phyloP scores from a whole-genome alignment of 805 yeast species.

The Candida multigemmis region DNA sequence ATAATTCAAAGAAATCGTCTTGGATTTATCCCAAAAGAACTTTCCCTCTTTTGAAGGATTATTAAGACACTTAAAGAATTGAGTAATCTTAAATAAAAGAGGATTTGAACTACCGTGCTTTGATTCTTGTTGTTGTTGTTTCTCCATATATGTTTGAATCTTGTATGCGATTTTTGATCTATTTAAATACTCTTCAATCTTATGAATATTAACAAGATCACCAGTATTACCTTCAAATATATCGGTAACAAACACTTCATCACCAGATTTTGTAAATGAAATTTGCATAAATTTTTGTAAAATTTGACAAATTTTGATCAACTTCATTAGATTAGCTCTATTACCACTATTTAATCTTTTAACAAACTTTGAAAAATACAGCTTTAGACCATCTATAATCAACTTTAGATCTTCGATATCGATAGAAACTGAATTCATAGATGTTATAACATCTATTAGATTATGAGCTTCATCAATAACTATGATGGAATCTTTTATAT shows the following conservation, averaged over 20 bases:
- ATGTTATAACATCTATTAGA: constrained; percentile 63
- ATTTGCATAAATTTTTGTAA: constrained; percentile 38
- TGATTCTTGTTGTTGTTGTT: constrained; percentile 5
- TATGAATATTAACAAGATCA: constrained; percentile 64
- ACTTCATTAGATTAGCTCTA: constrained; percentile 56
- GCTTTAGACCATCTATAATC: constrained; percentile 40
- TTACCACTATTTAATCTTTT: constrained; percentile 61
- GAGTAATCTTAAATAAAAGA: constrained; percentile 52
- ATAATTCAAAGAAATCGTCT: constrained; percentile 43
- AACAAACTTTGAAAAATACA: constrained; percentile 54
- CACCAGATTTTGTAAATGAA: constrained; percentile 39
- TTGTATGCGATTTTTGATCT: constrained; percentile 76
- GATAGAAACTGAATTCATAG: constrained; percentile 57
- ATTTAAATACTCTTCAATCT: constrained; percentile 53
- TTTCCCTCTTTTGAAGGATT: constrained; percentile 79
- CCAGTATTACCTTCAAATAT: constrained; percentile 53
- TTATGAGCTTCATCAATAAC: constrained; percentile 93
- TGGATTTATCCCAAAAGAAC: constrained; percentile 49
- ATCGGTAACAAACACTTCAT: constrained; percentile 39
- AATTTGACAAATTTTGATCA: constrained; percentile 46
- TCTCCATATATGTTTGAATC: constrained; percentile 60
- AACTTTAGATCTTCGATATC: constrained; percentile 37
- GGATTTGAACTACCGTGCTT: constrained; percentile 33
- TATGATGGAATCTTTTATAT: constrained; percentile 56
- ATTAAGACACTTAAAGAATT: constrained; percentile 54